These are phyloP conservation scores for Paramecium caudatum DNA, from an alignment of 73 alveolate genomes.

Conservation along the genomic window DNA sequence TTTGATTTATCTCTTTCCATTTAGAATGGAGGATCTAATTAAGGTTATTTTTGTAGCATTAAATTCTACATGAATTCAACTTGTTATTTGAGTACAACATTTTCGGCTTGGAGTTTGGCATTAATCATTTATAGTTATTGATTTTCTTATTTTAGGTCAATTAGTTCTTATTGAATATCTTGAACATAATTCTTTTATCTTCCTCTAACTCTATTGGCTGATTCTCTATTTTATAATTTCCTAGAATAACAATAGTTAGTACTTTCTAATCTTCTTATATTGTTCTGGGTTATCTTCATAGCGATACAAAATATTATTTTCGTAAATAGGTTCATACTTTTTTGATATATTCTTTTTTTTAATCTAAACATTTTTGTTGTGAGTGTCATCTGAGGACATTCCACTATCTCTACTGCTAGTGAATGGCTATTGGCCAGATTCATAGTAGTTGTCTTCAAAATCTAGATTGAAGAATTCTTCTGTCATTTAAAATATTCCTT, in stretches of 20 bases:
- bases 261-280: constrained; percentile 68
- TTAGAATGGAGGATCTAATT: background rate
- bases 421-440: constrained; percentile 17
- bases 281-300: constrained; percentile 66
- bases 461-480: constrained; percentile 46
- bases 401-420: constrained; percentile 66
- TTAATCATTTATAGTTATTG: constrained; percentile 34
- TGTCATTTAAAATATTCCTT: constrained; percentile 54
- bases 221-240: constrained; percentile 51
- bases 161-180: constrained; percentile 36
- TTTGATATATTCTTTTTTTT: constrained; percentile 13
- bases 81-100: constrained; percentile 10
- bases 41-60: background rate
- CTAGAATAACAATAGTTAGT: background rate
- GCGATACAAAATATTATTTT: constrained; percentile 50
- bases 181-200: constrained; percentile 61
- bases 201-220: constrained; percentile 68
- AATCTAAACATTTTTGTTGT: background rate
- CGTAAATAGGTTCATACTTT: constrained; percentile 64
- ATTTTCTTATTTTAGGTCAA: constrained; percentile 29
- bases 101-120: constrained; percentile 64
- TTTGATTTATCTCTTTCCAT: constrained; percentile 3
- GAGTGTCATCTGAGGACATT: constrained; percentile 58
- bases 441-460: constrained; percentile 46
- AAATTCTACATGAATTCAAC: constrained; percentile 37